Conservation (phyloP, 2,329 filamentous ascomycete species). For the Scleromitrula shiraiana region DNA sequence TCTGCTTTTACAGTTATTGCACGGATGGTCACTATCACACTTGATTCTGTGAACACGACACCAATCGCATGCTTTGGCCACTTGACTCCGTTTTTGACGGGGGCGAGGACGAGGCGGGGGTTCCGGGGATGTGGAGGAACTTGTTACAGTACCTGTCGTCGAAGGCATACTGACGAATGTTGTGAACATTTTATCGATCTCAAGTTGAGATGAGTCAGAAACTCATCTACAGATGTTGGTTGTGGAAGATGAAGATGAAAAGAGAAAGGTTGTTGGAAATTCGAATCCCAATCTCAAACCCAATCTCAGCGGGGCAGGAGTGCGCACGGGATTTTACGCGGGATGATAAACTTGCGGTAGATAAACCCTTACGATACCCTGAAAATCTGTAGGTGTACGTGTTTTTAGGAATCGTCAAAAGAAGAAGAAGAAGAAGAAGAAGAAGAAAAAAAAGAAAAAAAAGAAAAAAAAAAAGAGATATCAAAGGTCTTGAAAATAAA, state of each 20-base stretch:
- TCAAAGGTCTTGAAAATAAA: no score
- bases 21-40: slow-evolving; percentile 35
- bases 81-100: slow-evolving; percentile 23
- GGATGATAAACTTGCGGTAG: background rate
- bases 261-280: no score
- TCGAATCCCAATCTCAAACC: no score
- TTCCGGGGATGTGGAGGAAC: slow-evolving; percentile 5
- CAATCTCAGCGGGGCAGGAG: background rate
- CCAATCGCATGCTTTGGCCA: slow-evolving; percentile 33
- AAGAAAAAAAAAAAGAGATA: no score
- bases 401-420: no score
- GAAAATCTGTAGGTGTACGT: no score
- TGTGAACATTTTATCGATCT: slow-evolving; percentile 1
- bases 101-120: slow-evolving; percentile 5
- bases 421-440: no score
- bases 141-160: background rate
- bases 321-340: background rate
- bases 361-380: no score
- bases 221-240: no score
- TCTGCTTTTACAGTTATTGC: slow-evolving; percentile 33
- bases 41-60: slow-evolving; percentile 37
- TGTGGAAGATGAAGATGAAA: no score
- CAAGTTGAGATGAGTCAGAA: background rate
- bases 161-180: slow-evolving; percentile 10
- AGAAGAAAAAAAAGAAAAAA: no score